phyloP scores from a whole-genome alignment of 140 eudicot genomes.

The Flaveria floridana region DNA sequence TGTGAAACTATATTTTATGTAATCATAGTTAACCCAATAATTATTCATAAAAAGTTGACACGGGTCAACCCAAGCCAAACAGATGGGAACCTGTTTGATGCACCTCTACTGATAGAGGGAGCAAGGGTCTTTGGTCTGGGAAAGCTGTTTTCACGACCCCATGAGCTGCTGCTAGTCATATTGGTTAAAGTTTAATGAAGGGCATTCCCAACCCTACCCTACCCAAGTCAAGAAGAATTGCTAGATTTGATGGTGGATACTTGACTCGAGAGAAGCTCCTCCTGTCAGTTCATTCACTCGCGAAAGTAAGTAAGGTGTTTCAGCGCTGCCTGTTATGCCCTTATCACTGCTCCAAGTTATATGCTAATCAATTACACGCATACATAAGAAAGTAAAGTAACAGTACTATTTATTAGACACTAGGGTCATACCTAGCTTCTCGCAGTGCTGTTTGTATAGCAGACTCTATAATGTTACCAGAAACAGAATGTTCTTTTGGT shows the following conservation, averaged over 20 bases:
- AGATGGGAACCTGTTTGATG: not conserved
- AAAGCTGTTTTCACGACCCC: not conserved
- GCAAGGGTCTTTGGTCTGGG: not conserved
- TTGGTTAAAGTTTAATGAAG: not conserved
- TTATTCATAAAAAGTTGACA: not conserved
- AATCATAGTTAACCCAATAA: not conserved
- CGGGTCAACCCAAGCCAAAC: not conserved
- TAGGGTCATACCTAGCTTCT: constrained; percentile 68
- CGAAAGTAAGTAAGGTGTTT: constrained; percentile 91
- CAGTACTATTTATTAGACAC: not conserved
- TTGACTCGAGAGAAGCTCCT: constrained; percentile 91
- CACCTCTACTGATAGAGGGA: not conserved
- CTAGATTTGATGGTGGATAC: constrained; percentile 58
- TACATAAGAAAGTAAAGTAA: not conserved
- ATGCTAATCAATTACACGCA: constrained; percentile 7
- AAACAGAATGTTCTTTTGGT: constrained; percentile 83
- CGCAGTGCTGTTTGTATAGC: constrained; percentile 88
- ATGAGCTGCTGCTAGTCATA: not conserved
- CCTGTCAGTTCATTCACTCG: constrained; percentile 89
- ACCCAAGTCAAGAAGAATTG: not conserved
- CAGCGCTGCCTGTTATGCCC: constrained; percentile 79
- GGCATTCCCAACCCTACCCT: not conserved
- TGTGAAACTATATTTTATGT: not conserved
- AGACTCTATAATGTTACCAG: constrained; percentile 77
- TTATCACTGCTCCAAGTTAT: constrained; percentile 56